Evolutionary conservation across 2,329 filamentous ascomycete species (phyloP), one percentile per base, ranked within the genome.

Genomic region (Teratosphaeria nubilosa): DNA sequence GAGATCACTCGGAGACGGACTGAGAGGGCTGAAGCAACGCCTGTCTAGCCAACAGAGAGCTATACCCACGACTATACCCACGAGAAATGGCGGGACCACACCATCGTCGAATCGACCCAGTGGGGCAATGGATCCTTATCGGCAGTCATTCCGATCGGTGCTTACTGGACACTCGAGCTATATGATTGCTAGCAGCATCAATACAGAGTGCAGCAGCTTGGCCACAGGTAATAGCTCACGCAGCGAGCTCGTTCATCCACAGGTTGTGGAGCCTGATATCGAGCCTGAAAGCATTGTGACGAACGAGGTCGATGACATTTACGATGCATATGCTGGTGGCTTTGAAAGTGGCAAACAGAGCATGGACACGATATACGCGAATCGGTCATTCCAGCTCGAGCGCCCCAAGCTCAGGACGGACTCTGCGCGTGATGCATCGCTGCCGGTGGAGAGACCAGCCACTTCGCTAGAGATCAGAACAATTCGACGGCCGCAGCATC

Each of bases 181-280:
- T 48, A 73, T 81, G 55, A 80, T 81, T 51, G 68, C 76, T 6
- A 81, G 82, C 56, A 72, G 76, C 13, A 82, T 80, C 62, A 81
- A 81, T n/a, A 95, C 90, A 1, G 89, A 92, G 69, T 82, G 89
- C 61, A 95, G 89, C 71, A 96, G 91, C 68, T 80, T 94, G 54
- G 72, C 86, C 63, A 94, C 90, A 3, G 90, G 88, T 65, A 83
- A 84, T 60, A 95, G 88, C 76, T 91, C 88, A 1, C 79, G 86
- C 56, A 87, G 79, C 75, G 75, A 94, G 78, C 61, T 80, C 79
- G 72, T 90, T 57, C 86, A 89, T 73, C 41, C 41, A n/a, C 41
- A 48, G n/a, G 22, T 22, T n/a, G 84, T 71, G 1, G 64, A 66
- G 57, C 62, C 62, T n/a, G 57, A 62, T 48, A 75, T 76, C 9